Evolutionary conservation across 164 flowering plant genomes (phyloP).

Genomic region (Dillenia suffruticosa): DNA sequence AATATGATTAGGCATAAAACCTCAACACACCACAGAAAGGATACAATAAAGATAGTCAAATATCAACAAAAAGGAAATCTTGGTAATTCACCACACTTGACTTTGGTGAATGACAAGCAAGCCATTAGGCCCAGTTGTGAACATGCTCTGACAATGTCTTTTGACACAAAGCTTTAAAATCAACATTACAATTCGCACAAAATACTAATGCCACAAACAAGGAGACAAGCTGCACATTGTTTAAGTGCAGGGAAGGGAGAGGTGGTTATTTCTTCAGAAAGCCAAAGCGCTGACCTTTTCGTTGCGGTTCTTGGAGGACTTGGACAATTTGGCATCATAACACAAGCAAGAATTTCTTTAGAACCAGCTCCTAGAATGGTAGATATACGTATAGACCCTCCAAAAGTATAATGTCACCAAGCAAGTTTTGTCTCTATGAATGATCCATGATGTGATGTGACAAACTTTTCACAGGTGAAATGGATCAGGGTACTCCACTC

Average conservation of each 20-base stretch:
- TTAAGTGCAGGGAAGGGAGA: conserved; percentile 87
- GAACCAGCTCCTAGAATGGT: conserved; percentile 82
- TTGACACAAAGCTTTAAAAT: not conserved
- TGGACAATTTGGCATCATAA: conserved; percentile 93
- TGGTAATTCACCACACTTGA: too few species aligned
- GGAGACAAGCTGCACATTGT: not conserved
- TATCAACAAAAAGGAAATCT: too few species aligned
- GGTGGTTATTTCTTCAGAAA: conserved; percentile 57
- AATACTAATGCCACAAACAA: not conserved
- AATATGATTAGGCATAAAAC: too few species aligned
- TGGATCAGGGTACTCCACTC: conserved; percentile 84
- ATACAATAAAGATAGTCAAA: too few species aligned
- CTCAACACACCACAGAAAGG: too few species aligned
- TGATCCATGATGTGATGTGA: too few species aligned
- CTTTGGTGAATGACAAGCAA: too few species aligned
- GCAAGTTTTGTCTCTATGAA: not conserved
- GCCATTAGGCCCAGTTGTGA: too few species aligned
- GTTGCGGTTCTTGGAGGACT: conserved; percentile 82
- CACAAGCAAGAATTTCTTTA: conserved; percentile 74
- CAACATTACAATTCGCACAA: not conserved
- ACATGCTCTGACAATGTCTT: not conserved
- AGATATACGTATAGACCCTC: conserved; percentile 10
- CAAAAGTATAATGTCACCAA: not conserved
- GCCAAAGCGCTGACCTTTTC: conserved; percentile 69
- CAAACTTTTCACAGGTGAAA: conserved; percentile 55